Conservation (phyloP, 371 early-diverging fungal genomes). For the Syncephalis plumigaleata region DNA sequence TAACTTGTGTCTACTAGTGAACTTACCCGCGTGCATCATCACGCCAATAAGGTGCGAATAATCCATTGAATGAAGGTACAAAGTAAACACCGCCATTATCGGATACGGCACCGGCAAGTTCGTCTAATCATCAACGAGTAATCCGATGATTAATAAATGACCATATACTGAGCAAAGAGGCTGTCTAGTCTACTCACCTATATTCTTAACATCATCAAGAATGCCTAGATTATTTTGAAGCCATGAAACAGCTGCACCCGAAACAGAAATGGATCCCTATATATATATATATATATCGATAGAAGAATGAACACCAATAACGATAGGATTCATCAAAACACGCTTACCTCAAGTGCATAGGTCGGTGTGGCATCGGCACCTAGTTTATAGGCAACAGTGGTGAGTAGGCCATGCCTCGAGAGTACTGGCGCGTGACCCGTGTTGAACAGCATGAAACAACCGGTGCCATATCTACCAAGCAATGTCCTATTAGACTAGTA, state of each 20-base stretch:
- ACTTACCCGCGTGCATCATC: constrained; percentile 67
- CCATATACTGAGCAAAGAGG: no score
- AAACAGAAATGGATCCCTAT: constrained; percentile 83
- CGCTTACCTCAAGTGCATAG: constrained; percentile 68
- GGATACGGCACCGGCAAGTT: constrained; percentile 30
- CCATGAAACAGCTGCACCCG: constrained; percentile 89
- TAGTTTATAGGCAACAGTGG: constrained; percentile 84
- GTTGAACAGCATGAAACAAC: constrained; percentile 90
- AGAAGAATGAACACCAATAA: background rate
- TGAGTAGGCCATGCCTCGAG: constrained; percentile 70
- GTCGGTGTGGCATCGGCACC: constrained; percentile 46
- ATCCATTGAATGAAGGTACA: constrained; percentile 87
- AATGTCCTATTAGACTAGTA: no score
- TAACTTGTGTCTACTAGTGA: no score
- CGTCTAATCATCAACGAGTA: no score
- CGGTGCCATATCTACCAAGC: constrained; percentile 80
- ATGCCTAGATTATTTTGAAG: constrained; percentile 73
- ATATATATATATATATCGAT: no score
- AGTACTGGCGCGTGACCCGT: constrained; percentile 65
- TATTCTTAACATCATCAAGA: constrained; percentile 48
- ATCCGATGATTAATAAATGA: no score
- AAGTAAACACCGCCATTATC: constrained; percentile 85
- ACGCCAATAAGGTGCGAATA: constrained; percentile 93
- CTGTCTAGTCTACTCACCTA: constrained; percentile 35
- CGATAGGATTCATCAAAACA: no score